Evolutionary conservation across 208 protist genomes (phyloP).

Genomic region (Cochliopodium minus): DNA sequence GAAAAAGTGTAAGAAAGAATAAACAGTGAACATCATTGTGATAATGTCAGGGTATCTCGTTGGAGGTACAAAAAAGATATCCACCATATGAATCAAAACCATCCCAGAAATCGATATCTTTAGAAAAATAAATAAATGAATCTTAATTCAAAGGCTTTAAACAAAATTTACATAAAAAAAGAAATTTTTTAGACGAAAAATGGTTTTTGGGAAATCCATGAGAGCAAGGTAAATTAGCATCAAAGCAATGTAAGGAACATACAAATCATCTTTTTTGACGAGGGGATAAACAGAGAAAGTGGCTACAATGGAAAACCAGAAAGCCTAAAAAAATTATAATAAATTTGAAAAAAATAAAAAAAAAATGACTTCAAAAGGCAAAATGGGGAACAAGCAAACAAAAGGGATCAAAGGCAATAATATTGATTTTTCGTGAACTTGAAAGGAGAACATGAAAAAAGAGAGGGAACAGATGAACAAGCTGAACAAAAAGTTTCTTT

Average conservation of each 20-base stretch:
- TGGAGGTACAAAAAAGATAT: conserved; percentile 15
- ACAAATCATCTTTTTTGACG: conserved; percentile 32
- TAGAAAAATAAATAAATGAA: background rate
- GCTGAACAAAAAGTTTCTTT: conserved; percentile 18
- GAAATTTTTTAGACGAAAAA: background rate
- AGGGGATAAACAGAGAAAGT: conserved; percentile 43
- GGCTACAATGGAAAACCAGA: background rate
- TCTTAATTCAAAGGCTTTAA: too few species aligned
- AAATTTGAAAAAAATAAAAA: background rate
- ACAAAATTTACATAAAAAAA: background rate
- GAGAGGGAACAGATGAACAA: conserved; percentile 27
- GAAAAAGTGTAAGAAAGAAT: conserved; percentile 5
- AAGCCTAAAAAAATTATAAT: background rate
- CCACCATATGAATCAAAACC: conserved; percentile 9
- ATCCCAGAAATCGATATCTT: conserved; percentile 11
- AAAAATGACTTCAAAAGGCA: background rate
- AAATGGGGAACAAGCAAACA: conserved; percentile 17
- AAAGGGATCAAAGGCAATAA: conserved; percentile 24
- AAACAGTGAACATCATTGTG: conserved; percentile 21
- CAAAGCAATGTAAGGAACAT: conserved; percentile 21
- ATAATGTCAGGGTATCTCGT: conserved; percentile 22
- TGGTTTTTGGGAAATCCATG: background rate
- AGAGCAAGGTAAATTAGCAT: conserved; percentile 4
- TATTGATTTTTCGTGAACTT: conserved; percentile 61
- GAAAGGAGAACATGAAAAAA: conserved; percentile 63